phyloP scores from a whole-genome alignment of 345 rosid genomes.

The Linum tenue region DNA sequence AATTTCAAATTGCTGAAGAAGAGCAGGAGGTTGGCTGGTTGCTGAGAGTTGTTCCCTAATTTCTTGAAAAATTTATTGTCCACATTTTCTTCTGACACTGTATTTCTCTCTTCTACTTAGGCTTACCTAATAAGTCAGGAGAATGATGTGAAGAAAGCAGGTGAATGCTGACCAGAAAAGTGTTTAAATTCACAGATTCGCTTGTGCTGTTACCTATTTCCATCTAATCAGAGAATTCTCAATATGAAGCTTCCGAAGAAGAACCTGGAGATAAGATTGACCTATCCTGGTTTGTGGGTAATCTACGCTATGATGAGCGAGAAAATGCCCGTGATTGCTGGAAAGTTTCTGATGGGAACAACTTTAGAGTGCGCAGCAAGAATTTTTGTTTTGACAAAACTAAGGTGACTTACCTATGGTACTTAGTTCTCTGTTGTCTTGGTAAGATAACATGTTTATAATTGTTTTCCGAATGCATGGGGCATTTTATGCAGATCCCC shows the following conservation, averaged over 20 bases:
- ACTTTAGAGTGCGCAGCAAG: slow-evolving; percentile 92
- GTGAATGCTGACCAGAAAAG: slow-evolving; percentile 26
- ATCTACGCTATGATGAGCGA: slow-evolving; percentile 68
- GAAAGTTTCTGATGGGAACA: slow-evolving; percentile 77
- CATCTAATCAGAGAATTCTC: slow-evolving; percentile 10
- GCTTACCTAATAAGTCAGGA: slow-evolving; percentile 36
- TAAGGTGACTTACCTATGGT: slow-evolving; percentile 41
- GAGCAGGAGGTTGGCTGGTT: slow-evolving; percentile 65
- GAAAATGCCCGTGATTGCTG: slow-evolving; percentile 90
- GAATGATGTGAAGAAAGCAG: slow-evolving; percentile 51
- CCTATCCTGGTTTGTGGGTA: slow-evolving; percentile 77
- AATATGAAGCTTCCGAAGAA: slow-evolving; percentile 37
- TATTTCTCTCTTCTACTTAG: slow-evolving; percentile 30
- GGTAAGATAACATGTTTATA: background rate
- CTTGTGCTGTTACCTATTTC: background rate
- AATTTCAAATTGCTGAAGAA: slow-evolving; percentile 73
- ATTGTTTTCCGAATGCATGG: slow-evolving; percentile 9
- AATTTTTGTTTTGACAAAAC: slow-evolving; percentile 75
- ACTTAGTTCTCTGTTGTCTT: slow-evolving; percentile 4
- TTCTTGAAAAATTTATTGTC: background rate
- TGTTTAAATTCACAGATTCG: background rate
- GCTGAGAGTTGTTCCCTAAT: too few relatives aligned
- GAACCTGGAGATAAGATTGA: slow-evolving; percentile 66
- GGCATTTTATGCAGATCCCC: slow-evolving; percentile 50
- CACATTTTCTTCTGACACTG: background rate